Base-by-base conservation (phyloP, 768 basidiomycete species). In the Lentinula aciculospora region DNA sequence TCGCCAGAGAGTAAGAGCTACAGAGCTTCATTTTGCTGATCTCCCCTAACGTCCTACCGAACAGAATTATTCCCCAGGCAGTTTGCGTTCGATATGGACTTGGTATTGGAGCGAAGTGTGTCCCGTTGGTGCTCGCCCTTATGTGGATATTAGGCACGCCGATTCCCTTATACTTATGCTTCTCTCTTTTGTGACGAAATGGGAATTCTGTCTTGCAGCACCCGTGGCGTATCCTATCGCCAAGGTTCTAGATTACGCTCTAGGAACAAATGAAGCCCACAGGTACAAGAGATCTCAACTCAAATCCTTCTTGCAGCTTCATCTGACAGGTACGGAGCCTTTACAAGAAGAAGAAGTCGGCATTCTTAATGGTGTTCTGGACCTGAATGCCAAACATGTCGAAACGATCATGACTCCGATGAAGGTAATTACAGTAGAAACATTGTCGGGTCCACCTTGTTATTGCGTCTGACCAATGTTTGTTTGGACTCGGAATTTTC, bases 161-260 rank as follows among this genome's bases (percentile, higher is more conserved):
- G 7, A 5, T n/a, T 17, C 5, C 37, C 37, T 39, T 39, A 34
- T 34, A 4, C 8, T 34, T 13, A 0, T 34, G 32, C 32, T 9
- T 12, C n/a, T 39, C 37, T 39, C n/a, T 17, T 9, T n/a, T 39
- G n/a, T 28, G 28, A 1, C 79, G 80, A 48, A 81, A 83, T 19
- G 85, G 79, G 60, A 69, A 45, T 36, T 37, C n/a, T 27, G 15
- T 27, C 12, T 7, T 17, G 29, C 17, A 86, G 84, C 87, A 9
- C 92, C 92, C 4, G 74, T 95, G 60, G 92, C 93, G 0, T 94
- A 79, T 69, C 90, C 90, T 3, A 86, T 86, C 56, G 88, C 89
- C 25, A 86, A 86, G 63, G 72, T 98, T 0, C 83, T 99, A 31
- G 96, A 98, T 68, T 75, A 71, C 50, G 81, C 87, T 3, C 82